Base-by-base conservation (phyloP, 495 filamentous ascomycete genomes). In the Penicillium nucicola region DNA sequence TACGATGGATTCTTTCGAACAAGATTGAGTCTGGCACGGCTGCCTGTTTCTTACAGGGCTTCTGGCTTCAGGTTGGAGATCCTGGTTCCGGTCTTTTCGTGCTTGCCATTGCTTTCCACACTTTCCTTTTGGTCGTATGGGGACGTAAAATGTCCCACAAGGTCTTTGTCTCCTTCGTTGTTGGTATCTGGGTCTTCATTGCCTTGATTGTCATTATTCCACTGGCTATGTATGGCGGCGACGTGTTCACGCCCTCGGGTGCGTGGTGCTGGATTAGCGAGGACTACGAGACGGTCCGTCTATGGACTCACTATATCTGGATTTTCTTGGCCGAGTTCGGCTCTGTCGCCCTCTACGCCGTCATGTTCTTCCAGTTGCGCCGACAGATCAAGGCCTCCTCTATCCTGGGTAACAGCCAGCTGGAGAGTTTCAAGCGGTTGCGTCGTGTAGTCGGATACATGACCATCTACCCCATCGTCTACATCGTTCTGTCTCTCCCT, bases 231-330 rank as follows among this genome's bases (percentile, higher is more conserved):
- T 72, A 84, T 45, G 80, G 82, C 4, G 67, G 70, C 3, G 75
- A 79, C n/a, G 80, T 83, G 33, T 87, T 81, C 42, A 76, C 82
- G 14, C 72, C 82, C 10, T 81, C 84, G 1, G 75, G 78, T 11
- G 78, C 81, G 32, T 89, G 84, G 87, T 90, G 87, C 66, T 89
- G 87, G 87, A 79, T 90, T 28, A 84, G 78, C 55, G 62, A 72
- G 33, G 64, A 75, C 1, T 88, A 83, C 64, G 76, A 83, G 48
- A 56, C 63, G 5, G 70, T 82, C 34, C 86, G 86, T 53, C 77
- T 92, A 1, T 82, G 79, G 74, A 78, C 85, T 15, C 88, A 92
- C 57, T 92, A 92, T 59, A 75, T 90, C 53, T 92, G 84, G 80
- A 87, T 90, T 65, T 89, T 90, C 68, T 66, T 89, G 38, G 72